Percentiles rank a stretch among this genome's conserved stretches.
phyloP scores from a whole-genome alignment of 2,329 filamentous ascomycete genomes.

The Botryotinia narcissicola region DNA sequence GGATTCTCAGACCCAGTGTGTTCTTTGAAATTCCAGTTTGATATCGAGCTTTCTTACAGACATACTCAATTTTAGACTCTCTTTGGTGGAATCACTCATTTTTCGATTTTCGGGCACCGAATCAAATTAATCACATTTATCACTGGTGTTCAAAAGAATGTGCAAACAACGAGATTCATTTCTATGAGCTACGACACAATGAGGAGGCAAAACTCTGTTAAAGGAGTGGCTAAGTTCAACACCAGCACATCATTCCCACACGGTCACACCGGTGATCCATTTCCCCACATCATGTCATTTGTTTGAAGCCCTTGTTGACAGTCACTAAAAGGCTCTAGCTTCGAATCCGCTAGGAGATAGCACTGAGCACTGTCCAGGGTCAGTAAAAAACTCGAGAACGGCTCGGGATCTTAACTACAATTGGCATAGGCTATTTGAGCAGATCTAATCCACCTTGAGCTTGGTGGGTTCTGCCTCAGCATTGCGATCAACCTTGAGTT shows the following conservation, averaged over 20 bases:
- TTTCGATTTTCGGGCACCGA: neutral
- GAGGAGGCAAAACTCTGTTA: neutral
- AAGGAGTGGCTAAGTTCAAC: neutral
- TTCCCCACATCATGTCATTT: neutral
- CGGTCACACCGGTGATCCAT: neutral
- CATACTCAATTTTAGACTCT: neutral
- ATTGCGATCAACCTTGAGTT: no score
- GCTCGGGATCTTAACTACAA: neutral
- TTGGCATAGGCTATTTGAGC: neutral
- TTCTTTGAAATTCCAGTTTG: neutral
- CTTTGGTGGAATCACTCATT: neutral
- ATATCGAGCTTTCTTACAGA: neutral
- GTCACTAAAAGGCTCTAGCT: neutral
- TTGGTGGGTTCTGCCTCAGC: neutral
- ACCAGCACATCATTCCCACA: neutral
- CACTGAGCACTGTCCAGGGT: neutral
- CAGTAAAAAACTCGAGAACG: neutral
- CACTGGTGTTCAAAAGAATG: neutral
- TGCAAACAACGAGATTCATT: neutral
- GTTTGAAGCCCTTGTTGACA: neutral
- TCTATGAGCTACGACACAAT: neutral
- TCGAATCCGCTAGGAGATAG: neutral
- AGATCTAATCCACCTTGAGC: neutral
- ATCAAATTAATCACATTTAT: neutral
- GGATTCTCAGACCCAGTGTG: neutral